Base-by-base conservation (phyloP, 768 basidiomycete species). In the Crepidotus variabilis region DNA sequence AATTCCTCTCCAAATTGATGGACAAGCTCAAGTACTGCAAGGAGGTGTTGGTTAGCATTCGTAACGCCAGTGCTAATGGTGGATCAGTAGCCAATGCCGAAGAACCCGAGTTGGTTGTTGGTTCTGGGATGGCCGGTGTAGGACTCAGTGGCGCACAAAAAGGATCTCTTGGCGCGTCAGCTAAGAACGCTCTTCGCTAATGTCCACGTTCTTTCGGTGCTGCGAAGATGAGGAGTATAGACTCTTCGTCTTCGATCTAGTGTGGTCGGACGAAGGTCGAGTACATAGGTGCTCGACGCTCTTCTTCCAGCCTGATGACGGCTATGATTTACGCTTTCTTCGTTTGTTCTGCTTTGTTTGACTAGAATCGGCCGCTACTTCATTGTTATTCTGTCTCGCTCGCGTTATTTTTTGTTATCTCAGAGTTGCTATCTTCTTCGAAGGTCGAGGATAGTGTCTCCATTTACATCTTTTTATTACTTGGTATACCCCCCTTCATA, bases 11-110 rank as follows among this genome's bases (percentile, higher is more conserved):
- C 63, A 79, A 80, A 53, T 69, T 94, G 34, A 69, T 93, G 32
- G 87, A 87, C 60, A 93, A 93, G 74, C 79, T 94, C 62, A 86
- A 86, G 70, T 94, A 90, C 69, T 91, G 88, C 76, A 88, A 87
- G 67, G 92, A 94, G 68, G 89, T 94, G 33, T 76, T 94, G 49
- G 69, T 79, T 54, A 86, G 84, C 58, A 92, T 92, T 60, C 75
- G 77, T 53, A 82, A 78, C 51, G 86, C 85, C 46, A 86, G 81
- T 62, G 77, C 71, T 34, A 35, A 22, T 47, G 53, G 9, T 33
- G 10, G 54, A 8, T 14, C 6, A 23, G 55, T 39, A 34, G 52
- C 39, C 35, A 53, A 23, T 23, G 54, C 34, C 18, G 48, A 9
- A 14, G 55, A 49, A 28, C 39, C 39, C 13, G 39, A 43, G 39